phyloP scores from a whole-genome alignment of 2,329 filamentous ascomycete species.

The Cordyceps farinosa region DNA sequence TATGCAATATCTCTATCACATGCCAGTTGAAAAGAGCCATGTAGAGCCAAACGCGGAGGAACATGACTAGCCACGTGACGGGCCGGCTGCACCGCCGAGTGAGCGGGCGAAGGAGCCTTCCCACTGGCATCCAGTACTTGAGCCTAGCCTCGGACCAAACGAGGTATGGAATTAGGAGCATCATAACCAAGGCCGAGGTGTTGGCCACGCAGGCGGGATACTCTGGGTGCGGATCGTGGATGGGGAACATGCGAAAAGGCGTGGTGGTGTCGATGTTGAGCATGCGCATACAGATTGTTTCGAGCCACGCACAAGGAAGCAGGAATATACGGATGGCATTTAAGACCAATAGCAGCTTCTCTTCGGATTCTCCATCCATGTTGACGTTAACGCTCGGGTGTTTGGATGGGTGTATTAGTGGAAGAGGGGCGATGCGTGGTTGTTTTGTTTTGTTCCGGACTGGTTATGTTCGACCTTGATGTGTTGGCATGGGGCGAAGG shows the following conservation, averaged over 20 bases:
- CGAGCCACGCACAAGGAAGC: background rate
- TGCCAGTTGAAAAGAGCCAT: background rate
- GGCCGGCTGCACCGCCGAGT: background rate
- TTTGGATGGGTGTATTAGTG: no score
- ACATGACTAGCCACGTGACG: background rate
- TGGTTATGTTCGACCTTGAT: no score
- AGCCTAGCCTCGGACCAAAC: background rate
- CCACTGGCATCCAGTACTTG: background rate
- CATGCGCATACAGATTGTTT: background rate
- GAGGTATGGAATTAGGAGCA: background rate
- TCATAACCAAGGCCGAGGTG: background rate
- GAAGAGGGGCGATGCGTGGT: no score
- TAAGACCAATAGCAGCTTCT: background rate
- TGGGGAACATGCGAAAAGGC: slow-evolving; percentile 1
- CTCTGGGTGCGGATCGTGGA: background rate
- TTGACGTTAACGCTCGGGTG: no score
- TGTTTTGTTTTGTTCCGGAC: no score
- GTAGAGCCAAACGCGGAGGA: background rate
- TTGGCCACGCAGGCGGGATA: background rate
- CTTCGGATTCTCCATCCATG: background rate
- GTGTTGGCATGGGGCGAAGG: no score
- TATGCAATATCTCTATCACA: background rate
- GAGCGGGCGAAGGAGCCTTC: background rate
- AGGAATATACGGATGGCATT: background rate
- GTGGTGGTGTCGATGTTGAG: background rate